Percentiles rank a stretch among this genome's conserved stretches.
These are phyloP conservation scores for Beauveria medogensis DNA, from an alignment of 2,329 filamentous ascomycete species.

Conservation along the genomic window DNA sequence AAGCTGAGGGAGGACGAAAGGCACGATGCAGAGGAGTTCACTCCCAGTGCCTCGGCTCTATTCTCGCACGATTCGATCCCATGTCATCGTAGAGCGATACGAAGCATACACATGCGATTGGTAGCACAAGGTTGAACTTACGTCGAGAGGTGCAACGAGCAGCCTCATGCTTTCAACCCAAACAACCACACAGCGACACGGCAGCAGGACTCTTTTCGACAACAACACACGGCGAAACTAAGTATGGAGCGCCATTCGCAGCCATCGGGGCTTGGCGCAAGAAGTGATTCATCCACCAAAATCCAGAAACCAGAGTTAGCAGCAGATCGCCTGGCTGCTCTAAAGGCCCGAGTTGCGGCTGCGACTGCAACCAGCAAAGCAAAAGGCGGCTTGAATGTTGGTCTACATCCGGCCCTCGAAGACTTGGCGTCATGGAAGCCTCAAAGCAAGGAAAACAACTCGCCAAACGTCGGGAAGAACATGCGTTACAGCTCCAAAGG, in stretches of 20 bases:
- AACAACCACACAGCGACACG: not conserved
- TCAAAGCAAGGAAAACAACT: conserved; percentile 14
- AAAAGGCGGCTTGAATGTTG: conserved; percentile 64
- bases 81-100: not conserved
- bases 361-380: conserved; percentile 55
- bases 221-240: not conserved
- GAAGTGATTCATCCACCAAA: conserved; percentile 45
- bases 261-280: conserved; percentile 45
- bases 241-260: conserved; percentile 45
- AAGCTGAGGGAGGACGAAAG: not conserved
- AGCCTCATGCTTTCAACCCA: not conserved
- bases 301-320: conserved; percentile 49
- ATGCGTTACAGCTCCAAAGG: conserved; percentile 14
- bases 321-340: conserved; percentile 62
- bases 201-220: not conserved
- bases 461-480: not conserved
- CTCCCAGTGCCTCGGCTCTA: not conserved
- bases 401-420: conserved; percentile 68
- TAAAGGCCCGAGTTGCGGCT: conserved; percentile 73
- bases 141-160: not conserved
- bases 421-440: conserved; percentile 43
- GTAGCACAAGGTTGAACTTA: not conserved
- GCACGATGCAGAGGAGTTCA: not conserved
- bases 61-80: not conserved
- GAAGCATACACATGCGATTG: not conserved